Conservation (phyloP, 352 stramenopile species). For the Phytophthora vignae region DNA sequence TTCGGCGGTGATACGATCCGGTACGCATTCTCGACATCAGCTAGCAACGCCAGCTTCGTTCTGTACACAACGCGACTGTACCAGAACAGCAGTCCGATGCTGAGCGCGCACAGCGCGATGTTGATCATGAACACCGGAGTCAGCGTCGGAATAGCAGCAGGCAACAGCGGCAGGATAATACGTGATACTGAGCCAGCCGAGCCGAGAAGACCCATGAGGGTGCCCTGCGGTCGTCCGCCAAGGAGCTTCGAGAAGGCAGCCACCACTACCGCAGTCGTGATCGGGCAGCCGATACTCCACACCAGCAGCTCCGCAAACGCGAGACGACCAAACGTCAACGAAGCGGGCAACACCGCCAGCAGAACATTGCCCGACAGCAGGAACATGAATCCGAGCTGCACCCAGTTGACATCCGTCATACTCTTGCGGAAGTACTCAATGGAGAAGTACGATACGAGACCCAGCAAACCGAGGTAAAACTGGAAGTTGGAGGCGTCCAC, state of each 20-base stretch:
- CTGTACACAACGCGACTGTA: conserved; percentile 69
- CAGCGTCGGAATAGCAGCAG: conserved; percentile 69
- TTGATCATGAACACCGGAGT: conserved; percentile 84
- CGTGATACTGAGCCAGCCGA: conserved; percentile 78
- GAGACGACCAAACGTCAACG: conserved; percentile 61
- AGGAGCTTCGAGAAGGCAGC: conserved; percentile 84
- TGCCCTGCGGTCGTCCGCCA: conserved; percentile 75
- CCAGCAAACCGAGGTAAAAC: conserved; percentile 81
- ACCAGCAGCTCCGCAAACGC: conserved; percentile 72
- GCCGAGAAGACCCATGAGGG: conserved; percentile 80
- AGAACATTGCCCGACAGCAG: conserved; percentile 68
- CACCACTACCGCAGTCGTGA: conserved; percentile 79
- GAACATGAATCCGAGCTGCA: conserved; percentile 73
- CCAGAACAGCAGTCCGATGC: conserved; percentile 67
- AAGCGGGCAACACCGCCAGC: conserved; percentile 51
- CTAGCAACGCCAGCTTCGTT: conserved; percentile 57
- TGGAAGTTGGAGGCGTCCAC: conserved; percentile 84
- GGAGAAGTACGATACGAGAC: conserved; percentile 78
- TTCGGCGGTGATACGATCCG: conserved; percentile 38
- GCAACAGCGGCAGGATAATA: conserved; percentile 78
- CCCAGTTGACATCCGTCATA: conserved; percentile 76
- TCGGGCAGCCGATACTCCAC: conserved; percentile 83
- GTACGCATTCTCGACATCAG: conserved; percentile 50
- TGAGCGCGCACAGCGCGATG: conserved; percentile 63
- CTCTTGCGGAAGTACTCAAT: conserved; percentile 80